Base-by-base conservation (phyloP, 2,329 filamentous ascomycete genomes). In the Mycosphaerella sp. region DNA sequence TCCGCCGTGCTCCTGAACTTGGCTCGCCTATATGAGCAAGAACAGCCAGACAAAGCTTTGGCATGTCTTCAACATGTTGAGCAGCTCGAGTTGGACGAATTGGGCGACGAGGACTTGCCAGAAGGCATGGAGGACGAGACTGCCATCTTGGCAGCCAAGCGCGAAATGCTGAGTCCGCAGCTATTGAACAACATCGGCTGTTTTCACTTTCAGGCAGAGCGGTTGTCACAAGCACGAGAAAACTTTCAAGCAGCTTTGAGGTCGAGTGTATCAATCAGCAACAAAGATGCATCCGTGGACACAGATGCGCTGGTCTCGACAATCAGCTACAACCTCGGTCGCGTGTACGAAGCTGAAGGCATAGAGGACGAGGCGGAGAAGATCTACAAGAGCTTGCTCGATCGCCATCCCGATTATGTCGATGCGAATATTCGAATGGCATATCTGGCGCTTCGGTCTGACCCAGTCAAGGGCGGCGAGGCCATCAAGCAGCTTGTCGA, bases 171-270 rank as follows among this genome's bases (percentile, higher is more conserved):
- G 1, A 87, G 90, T 1, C 93, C 93, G 3, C 89, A 95, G 64
- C 77, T 97, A 2, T 78, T 98, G 39, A 98, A 97, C 75, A 98
- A 98, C 67, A 95, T 97, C 66, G 93, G 88, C 4, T 96, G 90
- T 69, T 97, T 97, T 71, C 82, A 95, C 60, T 96, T 89, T 60
- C 89, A 95, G 66, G 79, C 83, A 2, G 89, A 95, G 62, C 89
- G 89, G 65, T 84, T 86, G 57, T 81, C 85, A 16, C 76, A 82
- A 55, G 90, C 93, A 17, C 85, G 87, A 59, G 85, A 91, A 44
- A 79, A 94, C 71, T 98, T 97, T 66, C 88, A 98, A 68, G 84
- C 87, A n/a, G 93, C 90, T 0, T 73, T 98, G 48, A 86, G 85
- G 56, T 88, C 91, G 13, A 96, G 90, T 65, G 83, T 94, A 61